Conservation (phyloP, 768 basidiomycete species). For the Pleurotus sapidus region DNA sequence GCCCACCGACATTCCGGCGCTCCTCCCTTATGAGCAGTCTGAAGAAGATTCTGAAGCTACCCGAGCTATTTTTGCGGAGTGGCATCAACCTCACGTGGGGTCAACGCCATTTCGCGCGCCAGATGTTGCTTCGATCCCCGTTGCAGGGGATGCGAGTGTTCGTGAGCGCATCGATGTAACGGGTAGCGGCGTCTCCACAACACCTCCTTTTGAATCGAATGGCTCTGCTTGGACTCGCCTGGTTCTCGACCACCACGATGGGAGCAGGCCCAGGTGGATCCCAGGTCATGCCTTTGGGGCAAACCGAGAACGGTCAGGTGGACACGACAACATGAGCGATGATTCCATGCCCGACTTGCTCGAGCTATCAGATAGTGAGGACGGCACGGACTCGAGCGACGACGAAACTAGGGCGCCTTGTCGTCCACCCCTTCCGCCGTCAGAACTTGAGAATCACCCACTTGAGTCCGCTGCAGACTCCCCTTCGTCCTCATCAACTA, state of each 20-base stretch:
- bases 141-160: background rate
- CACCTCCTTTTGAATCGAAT: too few relatives aligned
- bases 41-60: background rate
- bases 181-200: background rate
- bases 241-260: background rate
- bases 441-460: background rate
- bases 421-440: background rate
- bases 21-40: too few relatives aligned
- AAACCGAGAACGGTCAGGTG: conserved; percentile 3
- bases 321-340: conserved; percentile 13
- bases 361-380: conserved; percentile 29
- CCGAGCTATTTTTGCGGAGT: conserved; percentile 2
- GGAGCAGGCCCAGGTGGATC: conserved; percentile 2
- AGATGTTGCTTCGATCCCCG: background rate
- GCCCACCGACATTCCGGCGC: too few relatives aligned
- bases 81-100: background rate
- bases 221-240: background rate
- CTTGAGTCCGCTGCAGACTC: background rate
- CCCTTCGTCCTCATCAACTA: background rate
- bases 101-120: background rate
- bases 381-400: conserved; percentile 14
- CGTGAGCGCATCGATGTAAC: background rate
- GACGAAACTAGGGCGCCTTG: conserved; percentile 16
- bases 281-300: background rate
- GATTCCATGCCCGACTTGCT: conserved; percentile 34